Conservation (phyloP, 225 moss, liverwort and hornwort species). For the Sphagnum contortum region DNA sequence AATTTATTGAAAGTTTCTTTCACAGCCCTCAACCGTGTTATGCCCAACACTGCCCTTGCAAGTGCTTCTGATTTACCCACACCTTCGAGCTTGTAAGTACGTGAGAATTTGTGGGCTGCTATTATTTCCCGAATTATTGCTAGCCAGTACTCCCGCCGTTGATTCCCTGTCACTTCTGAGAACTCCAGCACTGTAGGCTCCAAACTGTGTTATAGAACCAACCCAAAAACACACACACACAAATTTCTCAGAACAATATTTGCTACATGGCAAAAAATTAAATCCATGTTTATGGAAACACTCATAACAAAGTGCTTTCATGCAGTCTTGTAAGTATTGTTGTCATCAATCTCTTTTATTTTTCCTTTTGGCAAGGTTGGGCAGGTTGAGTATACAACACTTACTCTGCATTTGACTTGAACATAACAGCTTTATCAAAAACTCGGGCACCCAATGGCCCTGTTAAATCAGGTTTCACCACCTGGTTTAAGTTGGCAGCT, state of each 20-base stretch:
- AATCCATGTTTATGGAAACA: too few relatives aligned
- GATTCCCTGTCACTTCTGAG: slow-evolving; percentile 71
- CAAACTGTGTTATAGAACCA: slow-evolving; percentile 31
- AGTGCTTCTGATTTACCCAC: slow-evolving; percentile 65
- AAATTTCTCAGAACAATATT: too few relatives aligned
- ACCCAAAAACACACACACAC: not conserved
- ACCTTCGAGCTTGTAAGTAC: slow-evolving; percentile 57
- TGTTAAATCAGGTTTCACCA: slow-evolving; percentile 71
- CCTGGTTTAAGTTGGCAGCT: slow-evolving; percentile 59
- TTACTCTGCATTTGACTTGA: slow-evolving; percentile 83
- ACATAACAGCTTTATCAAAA: slow-evolving; percentile 91
- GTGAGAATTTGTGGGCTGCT: slow-evolving; percentile 50
- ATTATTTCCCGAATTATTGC: slow-evolving; percentile 71
- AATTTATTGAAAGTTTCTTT: slow-evolving; percentile 67
- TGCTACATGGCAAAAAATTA: too few relatives aligned
- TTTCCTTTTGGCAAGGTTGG: too few relatives aligned
- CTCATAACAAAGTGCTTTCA: too few relatives aligned
- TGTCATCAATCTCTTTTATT: too few relatives aligned
- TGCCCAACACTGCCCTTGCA: slow-evolving; percentile 79
- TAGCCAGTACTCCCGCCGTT: slow-evolving; percentile 87
- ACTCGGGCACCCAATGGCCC: slow-evolving; percentile 92
- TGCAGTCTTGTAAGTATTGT: too few relatives aligned
- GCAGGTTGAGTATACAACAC: slow-evolving; percentile 2
- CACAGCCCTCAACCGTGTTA: slow-evolving; percentile 63
- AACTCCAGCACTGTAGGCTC: slow-evolving; percentile 81